Conservation (phyloP, 208 protist genomes). For the Borovskyia barvae region DNA sequence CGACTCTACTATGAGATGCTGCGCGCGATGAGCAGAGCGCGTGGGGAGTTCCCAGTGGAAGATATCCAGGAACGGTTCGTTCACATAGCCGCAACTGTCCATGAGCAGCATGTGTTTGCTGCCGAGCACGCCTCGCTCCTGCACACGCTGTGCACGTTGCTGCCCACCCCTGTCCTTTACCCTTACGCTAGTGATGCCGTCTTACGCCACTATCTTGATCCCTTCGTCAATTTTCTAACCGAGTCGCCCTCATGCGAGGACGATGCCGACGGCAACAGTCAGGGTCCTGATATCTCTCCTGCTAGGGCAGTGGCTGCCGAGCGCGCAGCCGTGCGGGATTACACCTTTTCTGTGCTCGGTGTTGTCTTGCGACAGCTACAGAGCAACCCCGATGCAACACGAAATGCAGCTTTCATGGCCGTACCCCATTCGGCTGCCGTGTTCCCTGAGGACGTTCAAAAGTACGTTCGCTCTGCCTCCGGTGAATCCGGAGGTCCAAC, state of each 20-base stretch:
- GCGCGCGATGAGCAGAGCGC: constrained; percentile 50
- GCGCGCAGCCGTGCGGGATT: constrained; percentile 23
- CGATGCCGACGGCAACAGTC: background rate
- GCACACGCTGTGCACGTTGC: constrained; percentile 53
- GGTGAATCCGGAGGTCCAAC: no score
- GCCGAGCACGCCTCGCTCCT: constrained; percentile 68
- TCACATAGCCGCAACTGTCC: constrained; percentile 18
- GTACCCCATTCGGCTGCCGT: constrained; percentile 37
- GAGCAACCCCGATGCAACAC: constrained; percentile 67
- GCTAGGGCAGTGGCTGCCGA: constrained; percentile 16
- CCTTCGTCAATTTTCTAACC: constrained; percentile 59
- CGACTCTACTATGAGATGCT: constrained; percentile 57
- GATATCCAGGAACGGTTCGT: constrained; percentile 47
- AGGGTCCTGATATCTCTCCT: background rate
- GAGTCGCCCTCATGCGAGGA: background rate
- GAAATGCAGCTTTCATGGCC: constrained; percentile 71
- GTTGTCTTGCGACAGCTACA: constrained; percentile 77
- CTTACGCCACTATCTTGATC: constrained; percentile 42
- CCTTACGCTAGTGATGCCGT: constrained; percentile 71
- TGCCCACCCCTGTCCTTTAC: constrained; percentile 69
- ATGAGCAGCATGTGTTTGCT: constrained; percentile 27
- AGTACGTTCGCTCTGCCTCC: constrained; percentile 4
- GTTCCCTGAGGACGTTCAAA: constrained; percentile 49
- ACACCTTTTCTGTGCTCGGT: constrained; percentile 38
- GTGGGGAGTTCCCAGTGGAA: constrained; percentile 53